phyloP scores from a whole-genome alignment of 805 yeast species.

The Blastobotrys parvus region DNA sequence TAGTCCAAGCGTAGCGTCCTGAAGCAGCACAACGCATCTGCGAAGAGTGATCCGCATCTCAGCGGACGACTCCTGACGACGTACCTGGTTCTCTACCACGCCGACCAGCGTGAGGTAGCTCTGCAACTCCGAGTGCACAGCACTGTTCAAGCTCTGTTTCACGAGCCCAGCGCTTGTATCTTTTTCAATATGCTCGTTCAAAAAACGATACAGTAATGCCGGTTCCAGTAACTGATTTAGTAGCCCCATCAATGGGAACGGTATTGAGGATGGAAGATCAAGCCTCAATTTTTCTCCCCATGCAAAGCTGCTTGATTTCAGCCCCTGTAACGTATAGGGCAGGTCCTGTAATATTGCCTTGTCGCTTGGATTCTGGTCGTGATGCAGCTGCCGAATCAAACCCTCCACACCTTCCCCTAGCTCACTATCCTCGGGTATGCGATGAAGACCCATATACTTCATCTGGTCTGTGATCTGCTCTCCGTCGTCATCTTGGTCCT shows the following conservation, averaged over 20 bases:
- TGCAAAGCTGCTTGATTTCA: constrained; percentile 14
- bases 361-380: constrained; percentile 11
- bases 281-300: constrained; percentile 16
- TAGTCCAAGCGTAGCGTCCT: constrained; percentile 45
- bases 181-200: constrained; percentile 22
- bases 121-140: constrained; percentile 36
- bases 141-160: constrained; percentile 51
- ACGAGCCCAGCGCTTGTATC: constrained; percentile 37
- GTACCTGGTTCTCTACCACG: constrained; percentile 34
- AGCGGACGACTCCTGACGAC: constrained; percentile 24
- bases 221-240: constrained; percentile 59
- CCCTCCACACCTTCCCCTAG: constrained; percentile 1
- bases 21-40: constrained; percentile 35
- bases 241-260: constrained; percentile 48
- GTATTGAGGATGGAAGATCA: constrained; percentile 27
- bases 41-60: constrained; percentile 22
- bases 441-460: constrained; percentile 1
- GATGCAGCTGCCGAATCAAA: constrained; percentile 9
- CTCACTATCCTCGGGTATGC: not conserved
- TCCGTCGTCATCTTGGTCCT: too few species aligned
- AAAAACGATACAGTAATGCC: constrained; percentile 49
- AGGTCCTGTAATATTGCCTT: constrained; percentile 18
- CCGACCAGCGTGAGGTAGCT: constrained; percentile 38
- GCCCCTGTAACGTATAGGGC: constrained; percentile 28
- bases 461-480: not conserved